Evolutionary conservation across 139 green algal genomes (phyloP).

Genomic region (Ostreobium quekettii): DNA sequence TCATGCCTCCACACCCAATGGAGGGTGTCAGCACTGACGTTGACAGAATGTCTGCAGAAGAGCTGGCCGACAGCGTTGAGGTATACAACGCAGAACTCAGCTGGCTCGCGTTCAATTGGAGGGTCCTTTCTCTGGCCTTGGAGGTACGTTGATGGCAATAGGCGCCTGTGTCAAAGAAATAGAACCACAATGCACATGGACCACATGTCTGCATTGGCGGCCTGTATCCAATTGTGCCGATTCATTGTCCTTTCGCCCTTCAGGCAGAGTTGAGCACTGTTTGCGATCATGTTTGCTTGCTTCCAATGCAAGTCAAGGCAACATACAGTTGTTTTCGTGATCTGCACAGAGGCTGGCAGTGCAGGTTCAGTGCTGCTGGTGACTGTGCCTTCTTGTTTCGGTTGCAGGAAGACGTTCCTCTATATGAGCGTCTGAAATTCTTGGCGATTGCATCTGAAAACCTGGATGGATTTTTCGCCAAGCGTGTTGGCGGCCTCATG

Average conservation of each 20-base stretch:
- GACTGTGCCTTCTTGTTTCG: background rate
- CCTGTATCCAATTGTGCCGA: no score
- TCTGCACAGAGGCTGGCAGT: no score
- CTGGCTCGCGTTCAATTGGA: conserved; percentile 60
- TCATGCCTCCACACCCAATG: conserved; percentile 5
- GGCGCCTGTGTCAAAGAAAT: no score
- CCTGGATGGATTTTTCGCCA: conserved; percentile 58
- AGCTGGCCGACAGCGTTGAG: conserved; percentile 1
- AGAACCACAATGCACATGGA: no score
- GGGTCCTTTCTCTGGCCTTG: conserved; percentile 38
- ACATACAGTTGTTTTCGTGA: no score
- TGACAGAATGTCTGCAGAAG: background rate
- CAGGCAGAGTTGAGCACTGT: no score
- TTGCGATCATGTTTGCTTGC: no score
- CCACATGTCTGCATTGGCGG: no score
- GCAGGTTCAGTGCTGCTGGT: no score
- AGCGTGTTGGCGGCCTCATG: conserved; percentile 53
- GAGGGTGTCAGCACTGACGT: conserved; percentile 1
- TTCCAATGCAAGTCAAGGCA: no score
- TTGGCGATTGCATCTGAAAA: conserved; percentile 45
- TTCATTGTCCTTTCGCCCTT: no score
- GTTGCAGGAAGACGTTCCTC: conserved; percentile 23
- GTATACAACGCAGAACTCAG: conserved; percentile 34
- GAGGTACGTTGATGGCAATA: conserved; percentile 14
- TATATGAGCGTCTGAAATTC: conserved; percentile 49